Conservation (phyloP, 352 stramenopile genomes). For the Pilasporangium apinafurcum region DNA sequence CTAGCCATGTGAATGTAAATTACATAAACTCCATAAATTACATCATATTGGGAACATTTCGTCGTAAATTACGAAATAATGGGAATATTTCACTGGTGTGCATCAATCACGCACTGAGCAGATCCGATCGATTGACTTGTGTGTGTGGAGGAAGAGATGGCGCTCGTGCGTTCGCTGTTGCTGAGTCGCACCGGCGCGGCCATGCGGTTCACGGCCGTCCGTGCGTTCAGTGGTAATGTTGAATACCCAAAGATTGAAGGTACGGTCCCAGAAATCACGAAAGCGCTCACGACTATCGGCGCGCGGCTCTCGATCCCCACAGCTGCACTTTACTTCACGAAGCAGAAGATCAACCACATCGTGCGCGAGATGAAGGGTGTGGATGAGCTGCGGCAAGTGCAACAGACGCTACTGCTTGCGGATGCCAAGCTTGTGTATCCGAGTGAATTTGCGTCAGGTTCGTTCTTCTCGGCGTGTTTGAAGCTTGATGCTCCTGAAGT, state of each 20-base stretch:
- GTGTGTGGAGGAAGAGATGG: no score
- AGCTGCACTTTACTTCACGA: slow-evolving; percentile 72
- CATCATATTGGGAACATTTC: no score
- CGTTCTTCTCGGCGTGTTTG: slow-evolving; percentile 63
- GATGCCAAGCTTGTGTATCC: slow-evolving; percentile 77
- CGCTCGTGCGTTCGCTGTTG: slow-evolving; percentile 10
- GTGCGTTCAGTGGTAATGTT: slow-evolving; percentile 75
- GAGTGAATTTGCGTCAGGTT: slow-evolving; percentile 45
- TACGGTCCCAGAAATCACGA: slow-evolving; percentile 62
- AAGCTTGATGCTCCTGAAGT: slow-evolving; percentile 49
- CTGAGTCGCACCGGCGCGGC: slow-evolving; percentile 4
- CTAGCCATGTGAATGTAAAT: no score
- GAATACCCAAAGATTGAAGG: slow-evolving; percentile 79
- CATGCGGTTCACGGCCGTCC: slow-evolving; percentile 4
- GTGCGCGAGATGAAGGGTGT: slow-evolving; percentile 75
- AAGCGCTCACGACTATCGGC: slow-evolving; percentile 62
- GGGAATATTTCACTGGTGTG: slow-evolving; percentile 2
- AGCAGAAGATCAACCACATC: slow-evolving; percentile 78
- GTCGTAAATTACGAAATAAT: no score
- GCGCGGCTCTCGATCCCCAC: slow-evolving; percentile 72
- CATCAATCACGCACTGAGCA: not conserved
- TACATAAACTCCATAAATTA: no score
- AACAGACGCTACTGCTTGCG: slow-evolving; percentile 67
- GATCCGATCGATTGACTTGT: not conserved
- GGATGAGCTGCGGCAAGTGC: slow-evolving; percentile 63